Percentiles rank a stretch among this genome's conserved stretches.
These are phyloP conservation scores for Tricladium varicosporioides DNA, from an alignment of 2,329 filamentous ascomycete genomes.

Conservation along the genomic window DNA sequence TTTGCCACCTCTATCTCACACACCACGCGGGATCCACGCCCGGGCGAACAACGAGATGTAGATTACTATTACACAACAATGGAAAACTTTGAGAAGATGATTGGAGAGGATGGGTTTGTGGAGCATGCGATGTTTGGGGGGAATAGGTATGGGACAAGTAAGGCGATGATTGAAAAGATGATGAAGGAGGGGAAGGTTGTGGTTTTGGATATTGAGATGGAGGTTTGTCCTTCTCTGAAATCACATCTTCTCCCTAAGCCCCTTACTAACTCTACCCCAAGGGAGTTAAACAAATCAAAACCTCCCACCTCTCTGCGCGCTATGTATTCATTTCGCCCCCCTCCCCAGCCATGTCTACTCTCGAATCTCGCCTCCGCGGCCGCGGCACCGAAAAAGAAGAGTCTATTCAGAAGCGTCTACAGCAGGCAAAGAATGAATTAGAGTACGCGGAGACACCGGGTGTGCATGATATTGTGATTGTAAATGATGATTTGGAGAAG, in stretches of 20 bases:
- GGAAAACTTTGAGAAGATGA: slow-evolving; percentile 65
- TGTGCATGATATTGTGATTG: slow-evolving; percentile 62
- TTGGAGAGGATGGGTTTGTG: slow-evolving; percentile 71
- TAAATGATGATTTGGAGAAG: slow-evolving; percentile 63
- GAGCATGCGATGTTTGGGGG: slow-evolving; percentile 82
- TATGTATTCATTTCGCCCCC: slow-evolving; percentile 87
- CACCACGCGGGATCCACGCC: slow-evolving; percentile 76
- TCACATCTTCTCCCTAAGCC: background rate
- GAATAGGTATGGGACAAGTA: slow-evolving; percentile 84
- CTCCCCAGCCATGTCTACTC: slow-evolving; percentile 54
- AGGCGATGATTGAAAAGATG: slow-evolving; percentile 75
- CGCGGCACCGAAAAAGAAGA: slow-evolving; percentile 78
- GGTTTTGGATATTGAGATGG: slow-evolving; percentile 95
- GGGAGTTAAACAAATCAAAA: slow-evolving; percentile 91
- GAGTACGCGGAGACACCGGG: slow-evolving; percentile 68
- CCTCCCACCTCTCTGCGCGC: slow-evolving; percentile 68
- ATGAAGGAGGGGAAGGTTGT: slow-evolving; percentile 70
- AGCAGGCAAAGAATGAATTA: slow-evolving; percentile 72
- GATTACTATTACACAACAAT: slow-evolving; percentile 78
- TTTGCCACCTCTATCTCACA: slow-evolving; percentile 65
- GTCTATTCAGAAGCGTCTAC: slow-evolving; percentile 64
- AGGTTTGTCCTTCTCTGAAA: slow-evolving; percentile 49
- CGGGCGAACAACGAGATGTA: slow-evolving; percentile 70
- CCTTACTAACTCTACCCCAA: slow-evolving; percentile 26
- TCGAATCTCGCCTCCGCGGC: slow-evolving; percentile 73